phyloP scores from a whole-genome alignment of 75 land plant species.

The Ceratopteris richardii region DNA sequence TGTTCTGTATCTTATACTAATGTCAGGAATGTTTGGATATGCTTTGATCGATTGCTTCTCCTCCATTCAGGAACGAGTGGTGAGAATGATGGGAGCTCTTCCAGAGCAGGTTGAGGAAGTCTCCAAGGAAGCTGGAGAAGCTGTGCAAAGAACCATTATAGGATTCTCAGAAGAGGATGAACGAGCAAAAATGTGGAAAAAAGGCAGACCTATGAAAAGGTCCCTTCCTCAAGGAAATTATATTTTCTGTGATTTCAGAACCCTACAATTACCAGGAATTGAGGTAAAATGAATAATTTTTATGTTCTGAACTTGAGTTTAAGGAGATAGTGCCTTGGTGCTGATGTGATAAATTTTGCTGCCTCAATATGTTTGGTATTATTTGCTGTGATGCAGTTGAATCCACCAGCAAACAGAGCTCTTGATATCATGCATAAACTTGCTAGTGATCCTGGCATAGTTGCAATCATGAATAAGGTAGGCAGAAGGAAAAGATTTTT shows the following conservation, averaged over 20 bases:
- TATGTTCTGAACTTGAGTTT: background rate
- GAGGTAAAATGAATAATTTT: slow-evolving; percentile 52
- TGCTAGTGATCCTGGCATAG: slow-evolving; percentile 93
- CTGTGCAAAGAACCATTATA: slow-evolving; percentile 42
- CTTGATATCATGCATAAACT: slow-evolving; percentile 78
- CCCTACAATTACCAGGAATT: slow-evolving; percentile 68
- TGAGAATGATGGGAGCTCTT: slow-evolving; percentile 77
- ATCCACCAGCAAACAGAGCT: slow-evolving; percentile 75
- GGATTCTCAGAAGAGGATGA: slow-evolving; percentile 85
- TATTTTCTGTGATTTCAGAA: slow-evolving; percentile 62
- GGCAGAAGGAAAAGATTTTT: too few species aligned
- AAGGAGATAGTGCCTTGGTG: background rate
- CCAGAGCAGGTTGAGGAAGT: slow-evolving; percentile 57
- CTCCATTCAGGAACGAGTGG: slow-evolving; percentile 38
- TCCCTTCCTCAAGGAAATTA: slow-evolving; percentile 70
- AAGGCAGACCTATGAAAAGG: slow-evolving; percentile 6
- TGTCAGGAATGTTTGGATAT: background rate
- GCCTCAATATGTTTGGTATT: background rate
- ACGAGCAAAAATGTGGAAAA: slow-evolving; percentile 35
- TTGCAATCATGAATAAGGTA: slow-evolving; percentile 98
- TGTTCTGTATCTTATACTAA: background rate
- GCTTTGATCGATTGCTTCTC: background rate
- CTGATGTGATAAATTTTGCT: background rate
- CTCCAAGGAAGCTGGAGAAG: slow-evolving; percentile 23
- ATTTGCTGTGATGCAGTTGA: slow-evolving; percentile 40